Conservation (phyloP, 164 flowering plant genomes). For the Taxillus chinensis region DNA sequence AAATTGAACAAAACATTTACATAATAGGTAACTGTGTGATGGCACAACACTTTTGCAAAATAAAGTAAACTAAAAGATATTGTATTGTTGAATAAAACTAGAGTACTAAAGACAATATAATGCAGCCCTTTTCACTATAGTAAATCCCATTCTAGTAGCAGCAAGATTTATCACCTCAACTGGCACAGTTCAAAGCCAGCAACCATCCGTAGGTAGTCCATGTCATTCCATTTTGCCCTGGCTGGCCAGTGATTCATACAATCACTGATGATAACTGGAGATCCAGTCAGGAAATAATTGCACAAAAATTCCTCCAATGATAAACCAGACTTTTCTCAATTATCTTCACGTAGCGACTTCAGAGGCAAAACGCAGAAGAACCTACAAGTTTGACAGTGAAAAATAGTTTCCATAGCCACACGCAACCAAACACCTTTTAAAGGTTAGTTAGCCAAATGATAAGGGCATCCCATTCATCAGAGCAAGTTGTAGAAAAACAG, state of each 20-base stretch:
- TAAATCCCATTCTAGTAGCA: neutral
- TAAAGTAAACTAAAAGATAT: too few relatives aligned
- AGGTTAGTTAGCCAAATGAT: neutral
- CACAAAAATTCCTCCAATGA: constrained; percentile 81
- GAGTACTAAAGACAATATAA: too few relatives aligned
- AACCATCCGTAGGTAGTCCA: constrained; percentile 61
- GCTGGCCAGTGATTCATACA: constrained; percentile 94
- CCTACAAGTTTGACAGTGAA: constrained; percentile 23
- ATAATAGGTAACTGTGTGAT: too few relatives aligned
- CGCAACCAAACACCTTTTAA: neutral
- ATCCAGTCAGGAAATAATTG: constrained; percentile 56
- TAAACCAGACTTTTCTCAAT: constrained; percentile 46
- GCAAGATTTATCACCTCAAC: constrained; percentile 69
- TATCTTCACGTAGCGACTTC: constrained; percentile 56
- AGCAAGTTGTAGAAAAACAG: neutral
- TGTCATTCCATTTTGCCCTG: constrained; percentile 66
- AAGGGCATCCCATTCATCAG: too few relatives aligned
- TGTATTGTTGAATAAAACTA: too few relatives aligned
- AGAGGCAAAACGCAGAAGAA: constrained; percentile 40
- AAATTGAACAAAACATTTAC: too few relatives aligned
- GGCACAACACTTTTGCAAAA: too few relatives aligned
- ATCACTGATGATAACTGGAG: constrained; percentile 74
- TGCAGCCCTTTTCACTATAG: too few relatives aligned
- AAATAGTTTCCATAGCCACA: neutral
- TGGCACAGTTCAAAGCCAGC: constrained; percentile 91